Base-by-base conservation (phyloP, 2,329 filamentous ascomycete genomes). In the Colletotrichum sidae region DNA sequence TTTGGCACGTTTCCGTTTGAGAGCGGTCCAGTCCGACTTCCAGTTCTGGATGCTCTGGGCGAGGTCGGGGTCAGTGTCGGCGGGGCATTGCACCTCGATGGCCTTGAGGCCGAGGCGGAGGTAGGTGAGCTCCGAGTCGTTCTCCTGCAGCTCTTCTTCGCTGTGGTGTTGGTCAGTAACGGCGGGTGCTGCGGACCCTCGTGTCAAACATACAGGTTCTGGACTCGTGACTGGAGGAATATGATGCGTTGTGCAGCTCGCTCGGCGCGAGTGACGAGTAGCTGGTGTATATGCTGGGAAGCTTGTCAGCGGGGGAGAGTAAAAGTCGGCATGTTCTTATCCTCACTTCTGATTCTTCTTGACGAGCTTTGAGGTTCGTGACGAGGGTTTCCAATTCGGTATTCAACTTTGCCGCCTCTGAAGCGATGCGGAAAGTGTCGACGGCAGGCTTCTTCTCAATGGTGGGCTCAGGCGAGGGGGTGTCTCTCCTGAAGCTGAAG, bases 41-140 rank as follows among this genome's bases (percentile, higher is more conserved):
- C 88, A 90, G 68, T 83, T 83, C 64, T 81, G 77, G 68, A 90
- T 89, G 73, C 86, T 87, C 67, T 84, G 81, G 67, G 83, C 79
- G 39, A 90, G 82, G 65, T 89, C 87, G 35, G 81, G 78, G 72
- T 89, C 85, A 2, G 81, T 80, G 62, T 83, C 81, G 47, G 79
- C 74, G 6, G 84, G 79, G 72, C 84, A 83, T 69, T 88, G 85
- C 15, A 88, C 83, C 77, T 90, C 87, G 69, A 90, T 83, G 25
- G 85, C 86, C 69, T 88, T 86, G 67, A 89, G 80, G 72, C 86
- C 84, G 67, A 92, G 86, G 62, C 87, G 85, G 46, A 89, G 81
- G 72, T 87, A 87, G 49, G 85, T 81, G 35, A 90, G 80, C 72
- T 90, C 87, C 45, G 86, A 84, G 67, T 89, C 85, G 71, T 84